A percentile compares a stretch with the other conserved stretches of the same genome.
These are phyloP conservation scores for Raffaelea ambrosiae DNA, from an alignment of 2,329 filamentous ascomycete species.

Conservation along the genomic window DNA sequence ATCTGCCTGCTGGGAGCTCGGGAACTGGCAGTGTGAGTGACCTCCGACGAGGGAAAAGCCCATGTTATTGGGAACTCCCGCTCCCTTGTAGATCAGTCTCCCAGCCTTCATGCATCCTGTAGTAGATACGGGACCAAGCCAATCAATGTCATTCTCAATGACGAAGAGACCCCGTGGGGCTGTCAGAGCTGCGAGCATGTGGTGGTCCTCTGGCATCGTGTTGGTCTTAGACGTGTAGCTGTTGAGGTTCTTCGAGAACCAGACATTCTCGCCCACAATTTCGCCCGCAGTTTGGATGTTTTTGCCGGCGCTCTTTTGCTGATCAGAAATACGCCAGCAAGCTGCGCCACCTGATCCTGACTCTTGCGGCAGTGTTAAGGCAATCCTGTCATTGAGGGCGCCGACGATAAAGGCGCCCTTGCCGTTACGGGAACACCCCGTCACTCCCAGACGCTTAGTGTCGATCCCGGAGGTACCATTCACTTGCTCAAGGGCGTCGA, in stretches of 20 bases:
- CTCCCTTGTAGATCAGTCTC: conserved; percentile 43
- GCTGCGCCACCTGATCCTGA: conserved; percentile 52
- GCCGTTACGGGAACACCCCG: conserved; percentile 56
- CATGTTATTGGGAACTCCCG: conserved; percentile 45
- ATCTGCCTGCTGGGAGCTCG: conserved; percentile 39
- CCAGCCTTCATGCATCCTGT: conserved; percentile 50
- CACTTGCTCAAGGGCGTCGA: conserved; percentile 49
- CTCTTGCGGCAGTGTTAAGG: conserved; percentile 54
- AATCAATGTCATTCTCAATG: conserved; percentile 51
- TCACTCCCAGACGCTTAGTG: conserved; percentile 42
- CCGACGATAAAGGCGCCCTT: conserved; percentile 56
- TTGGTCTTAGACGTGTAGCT: conserved; percentile 36
- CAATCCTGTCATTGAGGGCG: conserved; percentile 49
- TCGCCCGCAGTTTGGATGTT: conserved; percentile 48
- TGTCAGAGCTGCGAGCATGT: conserved; percentile 46
- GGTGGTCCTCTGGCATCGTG: conserved; percentile 47
- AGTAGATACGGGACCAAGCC: conserved; percentile 48
- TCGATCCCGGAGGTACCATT: conserved; percentile 38
- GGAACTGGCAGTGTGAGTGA: conserved; percentile 49
- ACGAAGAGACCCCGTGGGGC: conserved; percentile 46
- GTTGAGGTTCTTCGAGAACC: conserved; percentile 51
- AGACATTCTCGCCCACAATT: conserved; percentile 44
- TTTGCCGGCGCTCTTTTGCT: conserved; percentile 39
- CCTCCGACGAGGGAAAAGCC: conserved; percentile 47
- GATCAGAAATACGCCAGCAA: conserved; percentile 50